These are phyloP conservation scores for Pseudozyma sp. DNA, from an alignment of 1,284 basidiomycete species.

Conservation along the genomic window DNA sequence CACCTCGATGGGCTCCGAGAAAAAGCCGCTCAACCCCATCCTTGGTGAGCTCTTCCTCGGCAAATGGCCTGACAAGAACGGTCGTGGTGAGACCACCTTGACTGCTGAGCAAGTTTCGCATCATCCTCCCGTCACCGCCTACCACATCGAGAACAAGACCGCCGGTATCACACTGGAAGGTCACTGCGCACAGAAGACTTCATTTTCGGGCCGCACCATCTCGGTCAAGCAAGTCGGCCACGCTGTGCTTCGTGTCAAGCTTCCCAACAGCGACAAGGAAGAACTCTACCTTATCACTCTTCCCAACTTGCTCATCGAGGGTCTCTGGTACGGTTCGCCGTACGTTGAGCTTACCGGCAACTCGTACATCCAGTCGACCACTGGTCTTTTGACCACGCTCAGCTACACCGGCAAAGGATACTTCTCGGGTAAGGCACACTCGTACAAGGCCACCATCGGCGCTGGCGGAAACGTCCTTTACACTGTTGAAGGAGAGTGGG, in stretches of 20 bases:
- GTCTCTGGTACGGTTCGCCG: slow-evolving; percentile 73
- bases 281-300: slow-evolving; percentile 88
- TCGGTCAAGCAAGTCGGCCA: slow-evolving; percentile 96
- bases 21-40: slow-evolving; percentile 95
- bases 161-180: slow-evolving; percentile 86
- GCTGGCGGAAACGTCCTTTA: slow-evolving; percentile 72
- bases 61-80: slow-evolving; percentile 82
- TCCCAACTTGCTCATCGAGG: slow-evolving; percentile 71
- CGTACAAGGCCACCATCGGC: slow-evolving; percentile 84
- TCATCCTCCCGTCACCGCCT: slow-evolving; percentile 74
- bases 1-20: slow-evolving; percentile 82
- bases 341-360: slow-evolving; percentile 89
- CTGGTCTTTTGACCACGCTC: slow-evolving; percentile 78
- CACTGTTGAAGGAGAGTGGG: slow-evolving; percentile 89
- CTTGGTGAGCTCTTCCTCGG: slow-evolving; percentile 92
- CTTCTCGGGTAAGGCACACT: slow-evolving; percentile 91
- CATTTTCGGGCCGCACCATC: slow-evolving; percentile 78
- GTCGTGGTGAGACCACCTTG: slow-evolving; percentile 85
- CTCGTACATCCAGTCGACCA: slow-evolving; percentile 84
- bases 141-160: slow-evolving; percentile 82
- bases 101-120: slow-evolving; percentile 83
- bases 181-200: slow-evolving; percentile 95
- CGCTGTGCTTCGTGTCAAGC: slow-evolving; percentile 81
- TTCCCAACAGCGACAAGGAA: slow-evolving; percentile 74
- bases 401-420: slow-evolving; percentile 91